A percentile compares a stretch with the other conserved stretches of the same genome.
Conservation (phyloP, 108 stramenopile species). For the Nitzschia sp. region DNA sequence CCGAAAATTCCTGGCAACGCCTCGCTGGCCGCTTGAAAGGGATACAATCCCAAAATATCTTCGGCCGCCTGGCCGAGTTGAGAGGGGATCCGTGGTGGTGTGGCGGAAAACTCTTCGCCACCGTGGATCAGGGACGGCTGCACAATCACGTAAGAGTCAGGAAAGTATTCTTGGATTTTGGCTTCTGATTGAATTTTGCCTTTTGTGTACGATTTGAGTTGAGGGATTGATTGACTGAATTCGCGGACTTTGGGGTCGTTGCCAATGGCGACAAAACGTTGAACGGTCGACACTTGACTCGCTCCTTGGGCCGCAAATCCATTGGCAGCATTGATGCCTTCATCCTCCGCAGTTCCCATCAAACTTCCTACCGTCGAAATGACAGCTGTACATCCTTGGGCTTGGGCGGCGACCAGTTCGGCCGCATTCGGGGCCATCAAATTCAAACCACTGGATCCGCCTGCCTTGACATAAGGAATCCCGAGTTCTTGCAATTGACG, state of each 20-base stretch:
- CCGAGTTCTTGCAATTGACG: background rate
- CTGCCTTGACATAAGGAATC: background rate
- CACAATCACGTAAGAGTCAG: background rate
- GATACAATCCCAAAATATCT: conserved; percentile 4
- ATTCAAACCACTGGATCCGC: background rate
- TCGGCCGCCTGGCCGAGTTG: background rate
- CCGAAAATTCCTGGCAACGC: conserved; percentile 1
- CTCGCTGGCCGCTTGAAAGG: conserved; percentile 5
- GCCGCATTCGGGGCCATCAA: conserved; percentile 1
- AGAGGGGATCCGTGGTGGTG: background rate
- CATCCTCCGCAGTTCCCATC: background rate
- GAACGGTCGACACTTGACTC: background rate
- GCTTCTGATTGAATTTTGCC: conserved; percentile 4
- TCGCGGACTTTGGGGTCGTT: conserved; percentile 2
- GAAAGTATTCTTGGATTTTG: background rate
- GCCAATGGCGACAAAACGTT: background rate
- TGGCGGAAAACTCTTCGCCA: background rate
- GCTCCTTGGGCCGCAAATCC: background rate
- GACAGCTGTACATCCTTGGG: conserved; percentile 4
- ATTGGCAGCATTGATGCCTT: conserved; percentile 7
- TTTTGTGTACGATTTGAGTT: background rate
- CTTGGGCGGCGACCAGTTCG: background rate
- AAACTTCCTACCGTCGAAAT: conserved; percentile 6
- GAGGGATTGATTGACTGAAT: background rate
- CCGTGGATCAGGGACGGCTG: conserved; percentile 2